Conservation (phyloP, 139 green algal genomes). For the Ettlia oleoabundans region DNA sequence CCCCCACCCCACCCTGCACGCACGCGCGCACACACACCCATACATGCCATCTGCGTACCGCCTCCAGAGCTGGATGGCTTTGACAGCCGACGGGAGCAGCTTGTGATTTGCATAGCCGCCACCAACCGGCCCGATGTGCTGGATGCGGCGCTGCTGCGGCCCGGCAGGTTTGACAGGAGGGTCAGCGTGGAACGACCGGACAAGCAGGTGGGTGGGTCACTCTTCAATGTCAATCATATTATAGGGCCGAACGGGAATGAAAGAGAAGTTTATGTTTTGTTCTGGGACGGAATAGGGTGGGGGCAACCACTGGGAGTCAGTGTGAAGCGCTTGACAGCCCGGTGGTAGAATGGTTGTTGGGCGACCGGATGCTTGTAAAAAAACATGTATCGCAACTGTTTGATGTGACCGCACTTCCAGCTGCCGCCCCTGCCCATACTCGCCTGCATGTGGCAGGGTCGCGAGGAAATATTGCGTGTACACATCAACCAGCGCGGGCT, state of each 20-base stretch:
- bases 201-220: constrained; percentile 21
- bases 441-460: constrained; percentile 40
- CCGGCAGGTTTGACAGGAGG: constrained; percentile 84
- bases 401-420: not conserved
- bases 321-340: not conserved
- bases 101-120: constrained; percentile 88
- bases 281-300: not conserved
- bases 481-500: constrained; percentile 71
- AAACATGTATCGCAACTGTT: not conserved
- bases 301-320: not conserved
- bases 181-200: constrained; percentile 84
- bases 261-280: not conserved
- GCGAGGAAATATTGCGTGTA: constrained; percentile 75
- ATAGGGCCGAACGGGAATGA: not conserved
- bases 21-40: not conserved
- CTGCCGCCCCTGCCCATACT: not conserved
- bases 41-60: not conserved
- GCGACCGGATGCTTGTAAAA: not conserved
- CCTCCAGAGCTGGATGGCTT: constrained; percentile 86
- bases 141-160: constrained; percentile 82
- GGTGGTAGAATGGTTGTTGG: not conserved
- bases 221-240: no score
- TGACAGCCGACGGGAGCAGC: constrained; percentile 54
- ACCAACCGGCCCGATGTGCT: constrained; percentile 92
- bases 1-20: no score